A percentile compares a stretch with the other conserved stretches of the same genome.
Evolutionary conservation across 306 rosid genomes (phyloP).

Genomic region (Begonia peltatifolia): DNA sequence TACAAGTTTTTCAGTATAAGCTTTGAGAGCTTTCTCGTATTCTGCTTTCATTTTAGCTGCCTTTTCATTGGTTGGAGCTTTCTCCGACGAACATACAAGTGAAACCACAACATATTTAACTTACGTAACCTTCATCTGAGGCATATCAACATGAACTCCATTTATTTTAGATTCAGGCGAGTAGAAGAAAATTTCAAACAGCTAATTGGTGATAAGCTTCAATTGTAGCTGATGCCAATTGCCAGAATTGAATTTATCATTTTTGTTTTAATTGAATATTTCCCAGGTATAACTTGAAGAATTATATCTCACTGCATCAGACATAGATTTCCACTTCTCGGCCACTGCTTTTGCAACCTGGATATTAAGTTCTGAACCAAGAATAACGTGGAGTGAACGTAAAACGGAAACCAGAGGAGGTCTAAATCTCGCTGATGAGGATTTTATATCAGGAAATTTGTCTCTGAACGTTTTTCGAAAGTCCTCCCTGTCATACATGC

Average conservation of each 20-base stretch:
- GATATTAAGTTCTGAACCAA: neutral
- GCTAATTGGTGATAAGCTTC: too few relatives aligned
- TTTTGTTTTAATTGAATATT: too few relatives aligned
- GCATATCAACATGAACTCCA: too few relatives aligned
- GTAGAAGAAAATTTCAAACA: too few relatives aligned
- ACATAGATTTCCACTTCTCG: conserved; percentile 5
- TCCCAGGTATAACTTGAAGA: too few relatives aligned
- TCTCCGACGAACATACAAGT: neutral
- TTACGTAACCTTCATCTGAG: too few relatives aligned
- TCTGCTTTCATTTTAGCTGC: conserved; percentile 12
- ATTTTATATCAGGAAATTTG: conserved; percentile 16
- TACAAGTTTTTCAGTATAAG: conserved; percentile 6
- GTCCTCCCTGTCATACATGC: conserved; percentile 20
- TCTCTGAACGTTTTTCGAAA: conserved; percentile 19
- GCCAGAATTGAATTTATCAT: too few relatives aligned
- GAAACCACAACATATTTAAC: too few relatives aligned
- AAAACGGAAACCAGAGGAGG: neutral
- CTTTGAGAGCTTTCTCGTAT: conserved; percentile 12
- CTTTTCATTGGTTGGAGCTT: conserved; percentile 7
- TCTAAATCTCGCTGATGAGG: conserved; percentile 16
- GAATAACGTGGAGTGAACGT: neutral
- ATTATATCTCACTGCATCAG: neutral
- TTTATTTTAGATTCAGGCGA: too few relatives aligned
- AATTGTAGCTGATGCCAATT: too few relatives aligned
- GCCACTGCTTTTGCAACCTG: conserved; percentile 9